phyloP scores from a whole-genome alignment of 495 filamentous ascomycete genomes.

The Neurospora cerealis region DNA sequence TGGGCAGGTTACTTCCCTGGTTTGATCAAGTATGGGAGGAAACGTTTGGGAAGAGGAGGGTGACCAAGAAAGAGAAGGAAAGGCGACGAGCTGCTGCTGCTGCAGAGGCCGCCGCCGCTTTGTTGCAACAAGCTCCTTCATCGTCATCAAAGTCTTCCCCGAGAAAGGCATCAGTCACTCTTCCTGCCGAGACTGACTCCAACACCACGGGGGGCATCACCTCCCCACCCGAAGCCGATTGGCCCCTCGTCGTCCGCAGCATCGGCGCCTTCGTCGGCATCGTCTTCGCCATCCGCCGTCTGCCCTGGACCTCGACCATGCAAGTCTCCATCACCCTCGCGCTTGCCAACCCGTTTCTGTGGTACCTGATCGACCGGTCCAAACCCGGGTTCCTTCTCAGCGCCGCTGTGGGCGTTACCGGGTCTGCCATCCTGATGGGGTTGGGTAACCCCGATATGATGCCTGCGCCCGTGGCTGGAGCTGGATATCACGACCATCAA shows the following conservation, averaged over 20 bases:
- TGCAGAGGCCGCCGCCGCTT: not conserved
- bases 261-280: slow-evolving; percentile 93
- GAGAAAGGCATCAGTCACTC: not conserved
- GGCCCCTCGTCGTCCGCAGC: slow-evolving; percentile 73
- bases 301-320: slow-evolving; percentile 88
- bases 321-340: slow-evolving; percentile 87
- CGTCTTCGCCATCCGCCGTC: slow-evolving; percentile 88
- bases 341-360: slow-evolving; percentile 85
- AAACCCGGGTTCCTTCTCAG: slow-evolving; percentile 73
- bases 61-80: slow-evolving; percentile 5
- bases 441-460: slow-evolving; percentile 63
- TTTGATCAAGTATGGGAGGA: slow-evolving; percentile 58
- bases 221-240: slow-evolving; percentile 42
- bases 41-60: slow-evolving; percentile 9
- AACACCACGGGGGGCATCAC: not conserved
- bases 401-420: slow-evolving; percentile 56
- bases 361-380: slow-evolving; percentile 92
- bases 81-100: slow-evolving; percentile 2
- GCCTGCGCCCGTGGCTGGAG: slow-evolving; percentile 41
- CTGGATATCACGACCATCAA: not conserved
- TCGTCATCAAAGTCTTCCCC: not conserved
- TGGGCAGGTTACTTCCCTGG: slow-evolving; percentile 78
- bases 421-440: slow-evolving; percentile 61
- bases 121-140: not conserved
- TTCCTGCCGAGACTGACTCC: not conserved